Percentiles rank a stretch among this genome's conserved stretches.
Conservation (phyloP, 495 filamentous ascomycete genomes). For the Neurospora tetraspora region DNA sequence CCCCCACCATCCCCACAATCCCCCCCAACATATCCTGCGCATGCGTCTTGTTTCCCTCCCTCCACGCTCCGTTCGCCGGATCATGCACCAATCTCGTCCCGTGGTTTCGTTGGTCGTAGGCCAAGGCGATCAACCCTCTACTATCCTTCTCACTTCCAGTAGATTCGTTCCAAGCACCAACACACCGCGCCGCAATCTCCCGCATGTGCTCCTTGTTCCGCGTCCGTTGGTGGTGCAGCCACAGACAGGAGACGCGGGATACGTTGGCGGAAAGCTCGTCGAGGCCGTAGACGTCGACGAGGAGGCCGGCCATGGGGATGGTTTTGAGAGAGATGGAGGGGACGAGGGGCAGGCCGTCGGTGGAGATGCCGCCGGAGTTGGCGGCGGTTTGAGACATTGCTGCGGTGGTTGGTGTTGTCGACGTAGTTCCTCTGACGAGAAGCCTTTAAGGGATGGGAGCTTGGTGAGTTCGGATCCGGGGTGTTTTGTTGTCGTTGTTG, state of each 20-base stretch:
- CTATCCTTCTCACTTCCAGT: background rate
- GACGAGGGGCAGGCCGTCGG: conserved; percentile 14
- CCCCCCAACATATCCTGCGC: conserved; percentile 75
- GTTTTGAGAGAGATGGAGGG: conserved; percentile 48
- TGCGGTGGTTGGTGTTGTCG: background rate
- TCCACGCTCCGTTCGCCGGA: conserved; percentile 64
- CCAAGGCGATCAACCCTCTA: conserved; percentile 60
- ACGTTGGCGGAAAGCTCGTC: conserved; percentile 50
- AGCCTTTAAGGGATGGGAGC: background rate
- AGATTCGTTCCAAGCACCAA: conserved; percentile 25
- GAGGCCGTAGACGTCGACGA: conserved; percentile 69
- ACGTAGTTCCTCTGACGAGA: background rate
- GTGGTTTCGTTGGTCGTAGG: conserved; percentile 89
- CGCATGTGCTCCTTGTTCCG: conserved; percentile 61
- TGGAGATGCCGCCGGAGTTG: background rate
- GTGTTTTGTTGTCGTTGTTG: background rate
- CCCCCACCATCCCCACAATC: conserved; percentile 56
- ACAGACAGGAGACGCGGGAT: conserved; percentile 55
- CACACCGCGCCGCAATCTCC: conserved; percentile 26
- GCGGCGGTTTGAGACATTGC: background rate
- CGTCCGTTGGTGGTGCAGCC: conserved; percentile 77
- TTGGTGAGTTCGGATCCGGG: background rate
- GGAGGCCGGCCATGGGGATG: conserved; percentile 64
- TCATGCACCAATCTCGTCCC: conserved; percentile 54
- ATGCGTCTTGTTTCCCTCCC: conserved; percentile 68